Conservation (phyloP, 139 green algal species). For the Haematococcus sp. region DNA sequence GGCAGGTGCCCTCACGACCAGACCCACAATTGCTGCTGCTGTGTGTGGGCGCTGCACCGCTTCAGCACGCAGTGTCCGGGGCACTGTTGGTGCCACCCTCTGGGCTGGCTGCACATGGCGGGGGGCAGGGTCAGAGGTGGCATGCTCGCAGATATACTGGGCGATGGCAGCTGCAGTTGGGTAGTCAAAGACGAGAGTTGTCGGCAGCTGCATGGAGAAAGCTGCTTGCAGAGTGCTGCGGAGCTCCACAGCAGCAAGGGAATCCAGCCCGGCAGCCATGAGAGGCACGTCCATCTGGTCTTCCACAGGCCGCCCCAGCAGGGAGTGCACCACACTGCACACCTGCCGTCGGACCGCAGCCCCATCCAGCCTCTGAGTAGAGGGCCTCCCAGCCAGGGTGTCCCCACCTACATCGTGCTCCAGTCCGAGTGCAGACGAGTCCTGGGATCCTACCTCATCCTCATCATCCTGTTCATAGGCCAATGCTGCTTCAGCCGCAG, state of each 20-base stretch:
- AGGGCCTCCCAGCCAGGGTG: too few relatives aligned
- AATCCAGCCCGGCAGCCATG: slow-evolving; percentile 79
- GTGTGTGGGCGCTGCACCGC: not conserved
- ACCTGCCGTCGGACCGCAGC: too few relatives aligned
- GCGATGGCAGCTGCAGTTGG: slow-evolving; percentile 56
- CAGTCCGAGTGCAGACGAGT: too few relatives aligned
- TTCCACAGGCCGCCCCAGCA: too few relatives aligned
- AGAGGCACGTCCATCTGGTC: slow-evolving; percentile 50
- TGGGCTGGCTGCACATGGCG: too few relatives aligned
- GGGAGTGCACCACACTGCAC: too few relatives aligned
- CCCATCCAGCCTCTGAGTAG: too few relatives aligned
- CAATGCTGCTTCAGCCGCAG: not conserved
- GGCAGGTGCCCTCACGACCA: not conserved
- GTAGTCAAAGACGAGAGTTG: slow-evolving; percentile 73
- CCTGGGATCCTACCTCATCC: not conserved
- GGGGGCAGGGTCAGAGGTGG: too few relatives aligned
- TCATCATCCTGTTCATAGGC: not conserved
- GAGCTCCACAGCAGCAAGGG: slow-evolving; percentile 76
- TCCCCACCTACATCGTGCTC: too few relatives aligned
- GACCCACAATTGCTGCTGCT: not conserved
- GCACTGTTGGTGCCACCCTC: not conserved
- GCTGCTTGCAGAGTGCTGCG: slow-evolving; percentile 60
- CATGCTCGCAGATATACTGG: not conserved
- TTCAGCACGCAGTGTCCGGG: not conserved
- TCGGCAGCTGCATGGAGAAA: slow-evolving; percentile 51